Conservation (phyloP, 2,329 filamentous ascomycete genomes). For the Arthrinium puccinioides region DNA sequence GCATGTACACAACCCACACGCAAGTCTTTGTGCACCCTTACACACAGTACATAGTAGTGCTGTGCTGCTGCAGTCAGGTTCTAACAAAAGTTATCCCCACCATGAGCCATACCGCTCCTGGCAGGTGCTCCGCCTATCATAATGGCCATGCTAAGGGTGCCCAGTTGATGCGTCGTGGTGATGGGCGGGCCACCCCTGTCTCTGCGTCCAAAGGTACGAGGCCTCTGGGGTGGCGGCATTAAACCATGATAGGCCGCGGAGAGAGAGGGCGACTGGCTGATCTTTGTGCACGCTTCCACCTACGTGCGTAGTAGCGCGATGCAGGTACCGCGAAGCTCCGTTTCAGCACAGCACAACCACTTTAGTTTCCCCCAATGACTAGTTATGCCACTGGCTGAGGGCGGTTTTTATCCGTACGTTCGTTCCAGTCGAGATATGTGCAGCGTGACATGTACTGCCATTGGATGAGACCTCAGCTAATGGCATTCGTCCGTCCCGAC, state of each 20-base stretch:
- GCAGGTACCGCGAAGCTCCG: conserved; percentile 4
- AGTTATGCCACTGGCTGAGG: too few species aligned
- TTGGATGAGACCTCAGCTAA: too few species aligned
- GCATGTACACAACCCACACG: neutral
- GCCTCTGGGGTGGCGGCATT: conserved; percentile 1
- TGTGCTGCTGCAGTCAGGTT: neutral
- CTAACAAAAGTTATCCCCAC: neutral
- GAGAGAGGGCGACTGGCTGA: too few species aligned
- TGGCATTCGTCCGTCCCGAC: too few species aligned
- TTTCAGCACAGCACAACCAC: too few species aligned
- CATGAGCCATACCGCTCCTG: conserved; percentile 1
- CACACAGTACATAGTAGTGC: too few species aligned
- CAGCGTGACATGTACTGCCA: too few species aligned
- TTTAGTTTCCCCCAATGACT: too few species aligned
- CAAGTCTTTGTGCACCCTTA: conserved; percentile 4
- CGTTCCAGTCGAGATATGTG: too few species aligned
- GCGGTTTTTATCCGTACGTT: too few species aligned
- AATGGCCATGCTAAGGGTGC: conserved; percentile 1
- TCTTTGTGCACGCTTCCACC: too few species aligned
- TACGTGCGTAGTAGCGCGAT: neutral
- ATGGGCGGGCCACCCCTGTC: neutral
- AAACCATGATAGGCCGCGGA: conserved; percentile 4
- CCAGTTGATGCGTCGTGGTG: conserved; percentile 1
- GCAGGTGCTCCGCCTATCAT: conserved; percentile 2
- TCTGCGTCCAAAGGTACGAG: neutral